Percentiles rank a stretch among this genome's conserved stretches.
These are phyloP conservation scores for Endocladia muricata DNA, from an alignment of 31 red algal genomes.

Conservation along the genomic window DNA sequence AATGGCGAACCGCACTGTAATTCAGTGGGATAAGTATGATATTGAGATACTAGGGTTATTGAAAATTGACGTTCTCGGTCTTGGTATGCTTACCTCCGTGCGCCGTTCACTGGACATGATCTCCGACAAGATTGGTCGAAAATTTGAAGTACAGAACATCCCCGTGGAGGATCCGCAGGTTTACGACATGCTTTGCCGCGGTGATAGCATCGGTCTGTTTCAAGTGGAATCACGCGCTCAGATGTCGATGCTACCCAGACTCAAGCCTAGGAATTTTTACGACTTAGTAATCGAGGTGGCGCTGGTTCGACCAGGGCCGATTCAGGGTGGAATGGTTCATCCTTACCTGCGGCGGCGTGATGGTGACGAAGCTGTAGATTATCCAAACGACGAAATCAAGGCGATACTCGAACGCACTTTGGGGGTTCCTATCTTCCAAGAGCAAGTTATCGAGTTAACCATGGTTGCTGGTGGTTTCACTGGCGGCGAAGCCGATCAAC, in stretches of 20 bases:
- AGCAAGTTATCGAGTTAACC: slow-evolving; percentile 71
- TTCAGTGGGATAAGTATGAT: slow-evolving; percentile 64
- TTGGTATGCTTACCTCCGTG: slow-evolving; percentile 37
- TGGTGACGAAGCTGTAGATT: slow-evolving; percentile 33
- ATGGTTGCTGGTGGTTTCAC: slow-evolving; percentile 53
- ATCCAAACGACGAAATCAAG: slow-evolving; percentile 19
- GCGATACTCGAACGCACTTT: slow-evolving; percentile 57
- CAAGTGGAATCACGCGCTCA: slow-evolving; percentile 62
- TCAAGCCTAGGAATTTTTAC: slow-evolving; percentile 26
- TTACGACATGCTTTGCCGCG: slow-evolving; percentile 39
- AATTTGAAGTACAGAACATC: slow-evolving; percentile 9
- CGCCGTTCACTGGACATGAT: slow-evolving; percentile 25
- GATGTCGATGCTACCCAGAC: slow-evolving; percentile 35
- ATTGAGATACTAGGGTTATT: slow-evolving; percentile 59
- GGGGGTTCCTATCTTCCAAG: slow-evolving; percentile 73
- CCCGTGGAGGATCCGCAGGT: slow-evolving; percentile 26
- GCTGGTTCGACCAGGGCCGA: slow-evolving; percentile 71
- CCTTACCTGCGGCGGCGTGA: slow-evolving; percentile 43
- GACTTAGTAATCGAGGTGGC: slow-evolving; percentile 64
- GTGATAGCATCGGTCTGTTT: slow-evolving; percentile 57
- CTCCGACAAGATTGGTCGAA: neutral
- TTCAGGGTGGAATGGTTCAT: slow-evolving; percentile 41
- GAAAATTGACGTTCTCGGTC: slow-evolving; percentile 74
- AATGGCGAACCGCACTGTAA: neutral
- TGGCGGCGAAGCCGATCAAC: slow-evolving; percentile 63